Base-by-base conservation (phyloP, 1,139 yeast species). In the Sugiyamaella xylanicola region DNA sequence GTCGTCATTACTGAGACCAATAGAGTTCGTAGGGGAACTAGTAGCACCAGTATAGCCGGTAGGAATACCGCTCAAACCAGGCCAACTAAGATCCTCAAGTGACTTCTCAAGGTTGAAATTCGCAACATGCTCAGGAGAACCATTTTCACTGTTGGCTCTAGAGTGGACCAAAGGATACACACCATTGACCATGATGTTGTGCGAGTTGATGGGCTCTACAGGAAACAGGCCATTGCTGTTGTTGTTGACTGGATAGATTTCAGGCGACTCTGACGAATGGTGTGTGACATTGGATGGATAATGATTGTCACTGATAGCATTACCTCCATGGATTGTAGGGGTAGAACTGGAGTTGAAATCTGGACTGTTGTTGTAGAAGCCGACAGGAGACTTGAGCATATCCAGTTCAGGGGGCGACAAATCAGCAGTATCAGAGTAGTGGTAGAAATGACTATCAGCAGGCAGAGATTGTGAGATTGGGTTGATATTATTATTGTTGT, bases 161-260 rank as follows among this genome's bases (percentile, higher is more conserved):
- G 66, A 63, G 53, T 63, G 66, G 1, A 60, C 63, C 27, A 56
- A 51, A 2, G 66, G 65, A 51, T 63, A 63, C 3, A 62, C 43
- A 8, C 66, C 66, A 50, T 61, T 59, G 44, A 55, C 50, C 56
- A 52, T 50, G 16, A 54, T 22, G 16, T 42, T 40, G 52, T 55
- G 48, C 15, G 51, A 42, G 22, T 22, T 29, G 25, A 52, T 46
- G 5, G 42, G 48, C 19, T 50, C 53, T 11, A 41, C 35, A 8
- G 48, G 48, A 19, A 50, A 50, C 7, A 50, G 16, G 25, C 36
- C 36, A 29, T 35, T 32, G 36, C 15, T 19, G 29, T 45, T 19
- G 29, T 45, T 47, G 25, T 48, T 40, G 4, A 48, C n/a, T 15
- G 53, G 48, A 42, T 9, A 50, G n/a, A 41, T 50, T 16, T 50